These are phyloP conservation scores for Candida berthetii DNA, from an alignment of 805 yeast genomes.

Conservation along the genomic window DNA sequence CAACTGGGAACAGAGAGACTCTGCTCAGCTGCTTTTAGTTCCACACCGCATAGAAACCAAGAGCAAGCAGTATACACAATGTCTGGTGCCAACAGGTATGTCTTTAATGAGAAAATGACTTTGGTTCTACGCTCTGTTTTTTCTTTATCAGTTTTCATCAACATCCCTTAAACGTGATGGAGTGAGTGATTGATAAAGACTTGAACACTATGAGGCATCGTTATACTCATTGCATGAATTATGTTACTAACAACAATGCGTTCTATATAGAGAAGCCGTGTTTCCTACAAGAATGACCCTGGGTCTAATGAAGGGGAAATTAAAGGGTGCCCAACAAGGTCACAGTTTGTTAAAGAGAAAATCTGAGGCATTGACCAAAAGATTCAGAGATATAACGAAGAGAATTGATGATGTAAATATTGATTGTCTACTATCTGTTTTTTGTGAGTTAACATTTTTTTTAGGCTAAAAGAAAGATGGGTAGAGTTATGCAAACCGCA, in stretches of 20 bases:
- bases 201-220: not conserved
- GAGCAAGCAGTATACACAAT: too few species aligned
- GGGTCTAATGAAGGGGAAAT: constrained; percentile 88
- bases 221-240: too few species aligned
- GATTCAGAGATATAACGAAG: constrained; percentile 93
- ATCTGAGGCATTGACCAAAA: constrained; percentile 93
- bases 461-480: constrained; percentile 89
- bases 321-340: constrained; percentile 97
- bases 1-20: too few species aligned
- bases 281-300: constrained; percentile 98
- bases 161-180: not conserved
- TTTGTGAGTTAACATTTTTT: too few species aligned
- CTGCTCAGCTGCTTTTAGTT: too few species aligned
- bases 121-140: not conserved
- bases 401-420: constrained; percentile 70
- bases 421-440: not conserved
- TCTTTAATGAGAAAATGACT: too few species aligned
- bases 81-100: constrained; percentile 19
- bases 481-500: constrained; percentile 96
- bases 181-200: not conserved
- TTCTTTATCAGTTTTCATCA: not conserved
- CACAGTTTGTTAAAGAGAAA: constrained; percentile 90
- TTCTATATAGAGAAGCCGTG: constrained; percentile 74
- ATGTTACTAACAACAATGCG: too few species aligned
- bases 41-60: too few species aligned